Percentiles rank a stretch among this genome's conserved stretches.
Conservation (phyloP, 768 basidiomycete species). For the Suillus clintonianus region DNA sequence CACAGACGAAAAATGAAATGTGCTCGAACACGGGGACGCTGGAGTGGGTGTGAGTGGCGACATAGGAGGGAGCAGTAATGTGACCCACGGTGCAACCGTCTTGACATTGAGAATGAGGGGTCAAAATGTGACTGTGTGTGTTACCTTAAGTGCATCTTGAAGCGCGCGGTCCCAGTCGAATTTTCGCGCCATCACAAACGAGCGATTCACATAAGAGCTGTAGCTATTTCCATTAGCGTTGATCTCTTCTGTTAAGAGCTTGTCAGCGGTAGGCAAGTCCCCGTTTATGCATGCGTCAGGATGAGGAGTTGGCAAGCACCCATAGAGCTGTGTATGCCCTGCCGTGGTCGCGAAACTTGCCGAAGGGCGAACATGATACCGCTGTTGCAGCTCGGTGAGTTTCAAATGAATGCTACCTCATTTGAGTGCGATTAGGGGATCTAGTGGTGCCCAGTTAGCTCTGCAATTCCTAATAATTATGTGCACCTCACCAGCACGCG, state of each 20-base stretch:
- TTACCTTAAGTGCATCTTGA: neutral
- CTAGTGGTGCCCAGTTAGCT: no score
- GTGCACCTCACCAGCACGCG: no score
- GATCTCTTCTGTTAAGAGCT: neutral
- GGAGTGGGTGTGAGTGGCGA: constrained; percentile 20
- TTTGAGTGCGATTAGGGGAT: no score
- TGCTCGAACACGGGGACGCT: constrained; percentile 15
- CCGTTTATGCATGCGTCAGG: neutral
- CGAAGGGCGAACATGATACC: no score
- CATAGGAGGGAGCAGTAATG: constrained; percentile 15
- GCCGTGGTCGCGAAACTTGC: no score
- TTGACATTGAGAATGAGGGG: no score
- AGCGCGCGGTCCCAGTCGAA: neutral
- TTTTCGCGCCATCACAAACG: neutral
- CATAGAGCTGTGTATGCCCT: no score
- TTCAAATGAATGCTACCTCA: no score
- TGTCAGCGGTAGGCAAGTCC: neutral
- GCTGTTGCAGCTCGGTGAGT: no score
- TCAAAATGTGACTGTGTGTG: no score
- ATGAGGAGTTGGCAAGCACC: no score
- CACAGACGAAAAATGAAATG: constrained; percentile 10
- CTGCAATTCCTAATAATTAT: no score
- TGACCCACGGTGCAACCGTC: constrained; percentile 3
- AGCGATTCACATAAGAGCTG: neutral
- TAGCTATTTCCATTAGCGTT: neutral